Evolutionary conservation across 148 eudicot genomes (phyloP).

Genomic region (Euryodendron excelsum): DNA sequence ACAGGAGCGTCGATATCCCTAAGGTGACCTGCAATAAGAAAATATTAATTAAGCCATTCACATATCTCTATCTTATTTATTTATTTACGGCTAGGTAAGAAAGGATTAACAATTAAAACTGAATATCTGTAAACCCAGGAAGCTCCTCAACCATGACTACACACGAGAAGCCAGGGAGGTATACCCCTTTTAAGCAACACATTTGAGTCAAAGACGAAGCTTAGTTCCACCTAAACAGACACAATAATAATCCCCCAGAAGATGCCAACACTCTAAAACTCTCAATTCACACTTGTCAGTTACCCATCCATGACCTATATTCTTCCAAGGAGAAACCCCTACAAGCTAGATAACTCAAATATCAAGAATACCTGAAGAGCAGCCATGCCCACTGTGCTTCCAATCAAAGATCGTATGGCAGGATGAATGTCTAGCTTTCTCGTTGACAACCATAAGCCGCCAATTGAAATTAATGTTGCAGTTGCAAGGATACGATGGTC

Average conservation of each 20-base stretch:
- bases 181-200: too few relatives aligned
- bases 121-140: neutral
- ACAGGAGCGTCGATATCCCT: slow-evolving; percentile 78
- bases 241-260: neutral
- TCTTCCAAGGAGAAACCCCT: neutral
- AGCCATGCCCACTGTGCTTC: slow-evolving; percentile 86
- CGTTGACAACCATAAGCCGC: slow-evolving; percentile 76
- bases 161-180: neutral
- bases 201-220: neutral
- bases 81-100: neutral
- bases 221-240: neutral
- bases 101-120: neutral
- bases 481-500: slow-evolving; percentile 96
- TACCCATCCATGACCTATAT: neutral
- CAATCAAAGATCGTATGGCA: slow-evolving; percentile 70
- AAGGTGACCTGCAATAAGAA: slow-evolving; percentile 65
- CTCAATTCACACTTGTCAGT: neutral
- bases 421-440: slow-evolving; percentile 89
- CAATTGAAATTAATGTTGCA: slow-evolving; percentile 62
- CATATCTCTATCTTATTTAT: neutral
- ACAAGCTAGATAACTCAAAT: slow-evolving; percentile 9
- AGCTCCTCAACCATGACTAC: neutral
- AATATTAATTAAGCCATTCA: neutral
- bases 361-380: slow-evolving; percentile 68
- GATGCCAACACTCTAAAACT: neutral